Conservation (phyloP, 345 rosid species). For the Citrus medica region DNA sequence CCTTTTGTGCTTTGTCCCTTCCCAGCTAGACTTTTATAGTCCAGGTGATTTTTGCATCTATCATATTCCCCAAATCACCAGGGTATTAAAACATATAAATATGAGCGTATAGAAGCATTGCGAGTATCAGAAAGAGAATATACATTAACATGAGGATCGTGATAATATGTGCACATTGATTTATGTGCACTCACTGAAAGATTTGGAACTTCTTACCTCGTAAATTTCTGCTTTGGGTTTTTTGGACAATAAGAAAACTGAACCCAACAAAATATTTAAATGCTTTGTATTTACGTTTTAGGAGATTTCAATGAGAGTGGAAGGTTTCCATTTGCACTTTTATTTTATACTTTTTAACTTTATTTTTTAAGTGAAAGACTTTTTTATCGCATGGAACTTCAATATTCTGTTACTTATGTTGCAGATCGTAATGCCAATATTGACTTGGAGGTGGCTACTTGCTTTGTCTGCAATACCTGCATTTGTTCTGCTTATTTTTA, state of each 20-base stretch:
- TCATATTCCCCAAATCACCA: too few relatives aligned
- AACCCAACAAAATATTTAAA: background rate
- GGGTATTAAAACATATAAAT: too few relatives aligned
- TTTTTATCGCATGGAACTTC: background rate
- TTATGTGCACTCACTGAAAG: background rate
- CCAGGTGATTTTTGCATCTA: too few relatives aligned
- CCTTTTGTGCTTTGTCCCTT: too few relatives aligned
- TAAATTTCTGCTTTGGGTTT: background rate
- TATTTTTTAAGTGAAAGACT: background rate
- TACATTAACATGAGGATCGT: too few relatives aligned
- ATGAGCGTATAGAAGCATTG: too few relatives aligned
- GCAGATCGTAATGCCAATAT: conserved; percentile 49
- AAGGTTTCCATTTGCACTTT: background rate
- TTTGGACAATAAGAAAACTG: background rate
- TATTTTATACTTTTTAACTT: background rate
- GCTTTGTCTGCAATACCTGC: conserved; percentile 58
- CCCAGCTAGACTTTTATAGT: too few relatives aligned
- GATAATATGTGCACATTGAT: too few relatives aligned
- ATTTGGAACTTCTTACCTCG: background rate
- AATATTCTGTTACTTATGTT: background rate
- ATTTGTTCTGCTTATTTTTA: conserved; percentile 42
- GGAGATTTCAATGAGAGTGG: background rate
- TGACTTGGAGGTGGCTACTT: conserved; percentile 73
- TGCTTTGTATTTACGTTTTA: background rate
- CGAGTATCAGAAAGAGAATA: too few relatives aligned